Evolutionary conservation across 371 early-diverging fungal species (phyloP), one percentile per base, ranked within the genome.

Genomic region (Syncephalastrum sp.): DNA sequence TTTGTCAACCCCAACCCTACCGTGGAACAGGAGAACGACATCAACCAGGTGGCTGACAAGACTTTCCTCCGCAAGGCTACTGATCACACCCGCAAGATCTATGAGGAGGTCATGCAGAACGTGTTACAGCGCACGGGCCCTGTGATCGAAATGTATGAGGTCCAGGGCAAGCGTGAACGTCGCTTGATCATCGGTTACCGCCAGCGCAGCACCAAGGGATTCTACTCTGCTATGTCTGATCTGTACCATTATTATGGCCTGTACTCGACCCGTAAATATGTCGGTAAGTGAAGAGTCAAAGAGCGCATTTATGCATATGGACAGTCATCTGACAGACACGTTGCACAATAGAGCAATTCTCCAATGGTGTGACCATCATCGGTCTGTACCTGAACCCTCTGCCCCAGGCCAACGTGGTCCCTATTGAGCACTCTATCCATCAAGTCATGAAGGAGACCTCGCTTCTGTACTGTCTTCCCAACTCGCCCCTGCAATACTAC

Each of bases 181-280:
- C 90, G 97, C 54, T 73, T 98, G 44, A 89, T 98, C 54, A 92
- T 98, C 65, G 98, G 93, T 56, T 82, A 82, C 64, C 82, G 85
- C 50, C 97, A 97, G 72, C 81, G 90, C 66, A 94, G 90, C 70
- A 97, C 98, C 6, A 89, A 90, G 69, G 81, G 84, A 45, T 95
- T 96, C 82, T 92, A 96, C 70, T 90, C 96, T 14, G 97, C 97
- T 63, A 83, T 98, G 81, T 95, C 95, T 38, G 98, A 98, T 77
- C 79, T 98, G 64, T 98, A 97, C 83, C 98, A 98, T 78, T 98
- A 91, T 84, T 97, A 98, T 81, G 89, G 88, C 61, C 74, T 98
- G 61, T 97, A 90, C 77, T 94, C 97, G 52, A 90, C 94, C 59
- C 84, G 98, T 61, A 98, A 98, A 83, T 96, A 97, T 81, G 96